Evolutionary conservation across 2,329 filamentous ascomycete species (phyloP).

Genomic region (Chaetomium strumarium): DNA sequence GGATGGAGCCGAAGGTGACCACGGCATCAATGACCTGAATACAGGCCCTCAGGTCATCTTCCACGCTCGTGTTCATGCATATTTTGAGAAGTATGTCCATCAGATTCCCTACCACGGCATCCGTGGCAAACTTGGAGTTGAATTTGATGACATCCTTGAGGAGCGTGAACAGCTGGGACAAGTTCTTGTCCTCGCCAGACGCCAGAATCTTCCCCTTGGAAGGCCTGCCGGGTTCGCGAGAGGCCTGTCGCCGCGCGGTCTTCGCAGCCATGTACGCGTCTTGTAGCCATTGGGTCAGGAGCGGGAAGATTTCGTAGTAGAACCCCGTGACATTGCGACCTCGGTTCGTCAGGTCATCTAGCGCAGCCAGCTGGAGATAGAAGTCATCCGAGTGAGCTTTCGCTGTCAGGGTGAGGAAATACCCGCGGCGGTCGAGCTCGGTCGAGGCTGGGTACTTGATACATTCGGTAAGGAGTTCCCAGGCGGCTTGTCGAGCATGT

Average conservation of each 20-base stretch:
- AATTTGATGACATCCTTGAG: conserved; percentile 67
- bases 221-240: conserved; percentile 35
- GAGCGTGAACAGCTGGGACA: conserved; percentile 59
- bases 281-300: conserved; percentile 56
- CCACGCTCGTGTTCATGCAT: conserved; percentile 59
- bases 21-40: conserved; percentile 64
- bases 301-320: conserved; percentile 59
- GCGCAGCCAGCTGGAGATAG: conserved; percentile 57
- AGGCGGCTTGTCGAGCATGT: conserved; percentile 53
- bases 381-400: conserved; percentile 57
- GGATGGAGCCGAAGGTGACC: conserved; percentile 66
- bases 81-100: conserved; percentile 60
- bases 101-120: conserved; percentile 47
- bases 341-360: conserved; percentile 55
- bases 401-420: conserved; percentile 56
- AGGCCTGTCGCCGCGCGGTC: conserved; percentile 44
- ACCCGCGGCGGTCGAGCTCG: conserved; percentile 61
- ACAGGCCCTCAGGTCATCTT: conserved; percentile 60
- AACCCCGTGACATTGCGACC: conserved; percentile 61
- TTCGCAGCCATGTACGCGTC: conserved; percentile 49
- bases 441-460: conserved; percentile 57
- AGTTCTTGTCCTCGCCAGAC: conserved; percentile 53
- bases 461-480: conserved; percentile 60
- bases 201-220: conserved; percentile 37
- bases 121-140: conserved; percentile 38